Conservation (phyloP, 2,329 filamentous ascomycete species). For the Claviceps humidiphila region DNA sequence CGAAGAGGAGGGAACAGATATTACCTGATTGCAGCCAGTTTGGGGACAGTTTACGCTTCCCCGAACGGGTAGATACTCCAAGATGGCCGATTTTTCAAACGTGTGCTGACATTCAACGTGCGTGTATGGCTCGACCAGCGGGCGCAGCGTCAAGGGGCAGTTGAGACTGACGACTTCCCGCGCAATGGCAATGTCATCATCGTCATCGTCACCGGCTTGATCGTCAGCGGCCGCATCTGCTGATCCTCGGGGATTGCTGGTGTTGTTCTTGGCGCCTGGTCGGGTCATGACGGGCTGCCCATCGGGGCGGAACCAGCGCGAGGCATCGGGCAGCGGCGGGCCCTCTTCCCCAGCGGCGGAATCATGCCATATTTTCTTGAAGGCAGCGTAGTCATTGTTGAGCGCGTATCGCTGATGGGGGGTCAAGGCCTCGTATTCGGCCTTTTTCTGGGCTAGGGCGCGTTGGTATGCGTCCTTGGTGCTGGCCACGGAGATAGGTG, state of each 20-base stretch:
- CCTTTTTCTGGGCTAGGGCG: slow-evolving; percentile 22
- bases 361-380: slow-evolving; percentile 46
- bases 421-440: slow-evolving; percentile 29
- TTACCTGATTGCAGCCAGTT: slow-evolving; percentile 47
- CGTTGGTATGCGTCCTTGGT: slow-evolving; percentile 21
- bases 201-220: slow-evolving; percentile 35
- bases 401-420: slow-evolving; percentile 36
- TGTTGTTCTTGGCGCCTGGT: slow-evolving; percentile 5
- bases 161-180: slow-evolving; percentile 50
- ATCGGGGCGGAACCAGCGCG: slow-evolving; percentile 38
- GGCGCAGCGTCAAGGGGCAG: slow-evolving; percentile 54
- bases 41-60: slow-evolving; percentile 45
- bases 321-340: slow-evolving; percentile 37
- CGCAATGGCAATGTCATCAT: slow-evolving; percentile 57
- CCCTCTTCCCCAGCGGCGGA: slow-evolving; percentile 34
- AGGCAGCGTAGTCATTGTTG: slow-evolving; percentile 46
- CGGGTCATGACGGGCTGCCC: slow-evolving; percentile 28
- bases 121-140: slow-evolving; percentile 53
- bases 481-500: slow-evolving; percentile 15
- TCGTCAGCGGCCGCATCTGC: neutral
- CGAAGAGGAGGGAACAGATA: no score
- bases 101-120: slow-evolving; percentile 57
- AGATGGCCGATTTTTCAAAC: slow-evolving; percentile 54
- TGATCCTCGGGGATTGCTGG: neutral
- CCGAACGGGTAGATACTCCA: slow-evolving; percentile 35